Conservation (phyloP, 257 asterid genomes). For the Solanum lycopersicoides region DNA sequence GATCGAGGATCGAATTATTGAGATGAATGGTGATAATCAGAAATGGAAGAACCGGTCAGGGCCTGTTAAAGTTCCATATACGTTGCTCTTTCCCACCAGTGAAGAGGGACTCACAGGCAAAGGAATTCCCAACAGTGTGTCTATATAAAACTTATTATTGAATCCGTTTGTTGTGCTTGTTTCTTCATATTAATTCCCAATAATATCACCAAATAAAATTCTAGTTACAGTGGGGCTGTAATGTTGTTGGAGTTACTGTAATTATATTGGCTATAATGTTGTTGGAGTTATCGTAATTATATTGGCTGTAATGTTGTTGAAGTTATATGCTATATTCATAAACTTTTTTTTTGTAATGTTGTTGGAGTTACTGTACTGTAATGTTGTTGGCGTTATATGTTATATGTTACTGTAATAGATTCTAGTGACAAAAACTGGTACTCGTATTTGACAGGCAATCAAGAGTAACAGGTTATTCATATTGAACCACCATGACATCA, state of each 20-base stretch:
- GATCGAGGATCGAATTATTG: slow-evolving; percentile 28
- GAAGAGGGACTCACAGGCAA: slow-evolving; percentile 54
- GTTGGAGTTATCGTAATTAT: no score
- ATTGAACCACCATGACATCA: slow-evolving; percentile 2
- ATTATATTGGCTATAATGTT: no score
- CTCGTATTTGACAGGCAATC: slow-evolving; percentile 28
- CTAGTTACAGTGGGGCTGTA: no score
- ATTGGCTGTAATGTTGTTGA: no score
- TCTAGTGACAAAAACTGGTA: background rate
- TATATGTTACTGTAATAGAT: no score
- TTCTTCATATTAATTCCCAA: background rate
- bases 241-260: no score
- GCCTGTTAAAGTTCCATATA: slow-evolving; percentile 63
- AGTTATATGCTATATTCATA: no score
- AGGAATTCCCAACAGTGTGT: slow-evolving; percentile 71
- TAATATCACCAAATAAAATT: background rate
- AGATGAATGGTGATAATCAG: slow-evolving; percentile 35
- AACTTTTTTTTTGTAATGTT: no score
- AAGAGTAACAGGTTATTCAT: slow-evolving; percentile 27
- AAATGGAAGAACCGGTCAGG: slow-evolving; percentile 52
- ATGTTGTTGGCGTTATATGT: no score
- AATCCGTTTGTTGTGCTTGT: background rate
- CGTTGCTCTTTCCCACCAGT: slow-evolving; percentile 58
- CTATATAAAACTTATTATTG: slow-evolving; percentile 18
- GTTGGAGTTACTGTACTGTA: no score